Conservation (phyloP, 257 asterid genomes). For the Gentiana dahurica region DNA sequence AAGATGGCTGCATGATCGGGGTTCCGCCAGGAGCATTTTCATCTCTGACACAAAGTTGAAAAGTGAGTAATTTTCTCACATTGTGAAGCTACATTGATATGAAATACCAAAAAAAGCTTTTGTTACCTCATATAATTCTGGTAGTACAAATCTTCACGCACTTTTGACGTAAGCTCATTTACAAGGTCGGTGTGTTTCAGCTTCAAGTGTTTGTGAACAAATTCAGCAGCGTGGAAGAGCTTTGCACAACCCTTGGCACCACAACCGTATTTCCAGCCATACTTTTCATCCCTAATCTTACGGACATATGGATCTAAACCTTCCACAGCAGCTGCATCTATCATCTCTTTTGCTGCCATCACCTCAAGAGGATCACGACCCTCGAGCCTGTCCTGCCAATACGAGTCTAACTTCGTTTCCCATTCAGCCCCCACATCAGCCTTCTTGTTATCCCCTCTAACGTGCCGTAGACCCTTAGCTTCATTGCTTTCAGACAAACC, state of each 20-base stretch:
- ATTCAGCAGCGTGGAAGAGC: constrained; percentile 95
- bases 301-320: constrained; percentile 86
- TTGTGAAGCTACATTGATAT: constrained; percentile 1
- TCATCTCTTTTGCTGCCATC: constrained; percentile 90
- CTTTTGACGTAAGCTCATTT: constrained; percentile 65
- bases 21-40: constrained; percentile 92
- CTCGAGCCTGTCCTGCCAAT: constrained; percentile 88
- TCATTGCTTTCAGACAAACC: constrained; percentile 77
- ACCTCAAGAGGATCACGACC: constrained; percentile 80
- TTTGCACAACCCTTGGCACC: constrained; percentile 99
- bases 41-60: constrained; percentile 44
- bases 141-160: constrained; percentile 82
- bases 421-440: constrained; percentile 67
- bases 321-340: constrained; percentile 83
- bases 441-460: constrained; percentile 58
- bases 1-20: constrained; percentile 82
- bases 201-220: constrained; percentile 85
- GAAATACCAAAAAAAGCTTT: constrained; percentile 2
- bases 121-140: constrained; percentile 93
- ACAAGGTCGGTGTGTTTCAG: constrained; percentile 84
- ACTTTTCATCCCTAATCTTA: constrained; percentile 96
- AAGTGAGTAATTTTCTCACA: constrained; percentile 14
- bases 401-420: constrained; percentile 71
- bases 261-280: constrained; percentile 99
- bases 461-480: constrained; percentile 85